phyloP scores from a whole-genome alignment of 345 rosid species.

The Turnera subulata region DNA sequence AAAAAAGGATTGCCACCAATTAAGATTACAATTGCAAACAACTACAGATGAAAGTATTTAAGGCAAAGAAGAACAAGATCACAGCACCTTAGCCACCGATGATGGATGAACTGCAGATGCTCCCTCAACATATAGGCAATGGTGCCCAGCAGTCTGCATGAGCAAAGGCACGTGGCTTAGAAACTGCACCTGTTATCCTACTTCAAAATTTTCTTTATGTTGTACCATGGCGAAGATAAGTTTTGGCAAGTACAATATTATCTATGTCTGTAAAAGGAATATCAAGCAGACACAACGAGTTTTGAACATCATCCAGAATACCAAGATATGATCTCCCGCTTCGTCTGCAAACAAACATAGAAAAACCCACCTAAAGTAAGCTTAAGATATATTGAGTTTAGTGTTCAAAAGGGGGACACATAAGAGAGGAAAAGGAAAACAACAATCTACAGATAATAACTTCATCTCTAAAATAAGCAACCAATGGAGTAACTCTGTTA shows the following conservation, averaged over 20 bases:
- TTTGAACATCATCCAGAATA: constrained; percentile 55
- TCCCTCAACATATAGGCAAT: constrained; percentile 76
- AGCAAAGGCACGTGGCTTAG: constrained; percentile 13
- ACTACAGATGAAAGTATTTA: too few species aligned
- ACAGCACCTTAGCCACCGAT: constrained; percentile 83
- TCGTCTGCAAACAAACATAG: constrained; percentile 53
- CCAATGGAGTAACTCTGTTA: too few species aligned
- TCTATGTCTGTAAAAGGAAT: constrained; percentile 85
- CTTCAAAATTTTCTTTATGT: constrained; percentile 3
- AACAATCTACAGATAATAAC: neutral
- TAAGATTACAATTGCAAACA: neutral
- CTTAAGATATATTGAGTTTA: neutral
- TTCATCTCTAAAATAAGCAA: neutral
- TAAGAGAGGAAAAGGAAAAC: neutral
- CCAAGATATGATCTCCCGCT: constrained; percentile 86
- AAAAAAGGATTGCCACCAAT: neutral
- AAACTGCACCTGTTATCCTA: constrained; percentile 5
- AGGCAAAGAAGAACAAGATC: constrained; percentile 12
- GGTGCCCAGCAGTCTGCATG: constrained; percentile 55
- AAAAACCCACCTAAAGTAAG: constrained; percentile 1
- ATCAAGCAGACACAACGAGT: constrained; percentile 66
- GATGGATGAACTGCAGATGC: constrained; percentile 80
- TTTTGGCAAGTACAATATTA: constrained; percentile 50
- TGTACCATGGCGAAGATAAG: constrained; percentile 8
- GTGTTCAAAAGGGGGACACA: too few species aligned